phyloP scores from a whole-genome alignment of 768 basidiomycete genomes.

The Lactarius evosmus region DNA sequence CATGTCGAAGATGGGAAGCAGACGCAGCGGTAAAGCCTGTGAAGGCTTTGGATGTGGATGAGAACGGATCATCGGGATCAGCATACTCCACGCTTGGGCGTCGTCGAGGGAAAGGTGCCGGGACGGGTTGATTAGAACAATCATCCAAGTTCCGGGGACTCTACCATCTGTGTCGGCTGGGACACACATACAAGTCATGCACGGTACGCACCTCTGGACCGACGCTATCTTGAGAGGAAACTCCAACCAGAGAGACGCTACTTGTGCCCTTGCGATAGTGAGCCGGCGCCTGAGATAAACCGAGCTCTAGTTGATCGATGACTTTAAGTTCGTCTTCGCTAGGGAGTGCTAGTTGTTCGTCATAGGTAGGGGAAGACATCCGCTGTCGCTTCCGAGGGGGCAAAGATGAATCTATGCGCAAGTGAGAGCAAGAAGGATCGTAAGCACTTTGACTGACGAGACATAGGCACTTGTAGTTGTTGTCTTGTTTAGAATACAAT shows the following conservation, averaged over 20 bases:
- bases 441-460: background rate
- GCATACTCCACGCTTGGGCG: background rate
- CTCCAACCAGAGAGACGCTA: background rate
- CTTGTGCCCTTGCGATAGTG: background rate
- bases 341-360: conserved; percentile 38
- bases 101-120: background rate
- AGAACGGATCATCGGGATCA: conserved; percentile 21
- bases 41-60: conserved; percentile 3
- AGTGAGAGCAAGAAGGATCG: background rate
- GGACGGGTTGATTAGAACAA: background rate
- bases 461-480: background rate
- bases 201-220: conserved; percentile 1
- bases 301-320: conserved; percentile 10
- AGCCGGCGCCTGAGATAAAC: conserved; percentile 10
- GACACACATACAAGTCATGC: background rate
- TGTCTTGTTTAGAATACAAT: background rate
- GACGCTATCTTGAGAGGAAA: conserved; percentile 1
- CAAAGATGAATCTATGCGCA: conserved; percentile 32
- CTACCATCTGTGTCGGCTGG: background rate
- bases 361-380: conserved; percentile 61
- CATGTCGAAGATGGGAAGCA: background rate
- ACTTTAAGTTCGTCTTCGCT: conserved; percentile 41
- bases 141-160: background rate
- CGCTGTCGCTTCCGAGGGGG: conserved; percentile 57
- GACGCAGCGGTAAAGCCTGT: conserved; percentile 12